Evolutionary conservation across 75 land plant genomes (phyloP), one percentile per base, ranked within the genome.

Genomic region (Cupressus sempervirens): DNA sequence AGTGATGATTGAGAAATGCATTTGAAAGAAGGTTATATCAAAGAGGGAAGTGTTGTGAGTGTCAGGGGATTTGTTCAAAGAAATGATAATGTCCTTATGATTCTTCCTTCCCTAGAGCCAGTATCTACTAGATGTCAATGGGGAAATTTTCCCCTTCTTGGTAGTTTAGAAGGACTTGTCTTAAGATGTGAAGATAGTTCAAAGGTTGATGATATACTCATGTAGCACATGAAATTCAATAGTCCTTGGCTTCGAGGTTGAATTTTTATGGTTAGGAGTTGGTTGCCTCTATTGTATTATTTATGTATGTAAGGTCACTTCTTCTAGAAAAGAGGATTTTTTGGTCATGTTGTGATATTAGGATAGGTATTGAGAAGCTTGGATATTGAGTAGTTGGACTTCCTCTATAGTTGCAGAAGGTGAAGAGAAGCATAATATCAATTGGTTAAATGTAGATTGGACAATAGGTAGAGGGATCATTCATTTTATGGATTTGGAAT

Each of bases 21-120:
- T 26, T 84, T 96, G 87, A 95, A 93, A 83, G 98, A 95, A 92
- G 98, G 98, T 97, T 95, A 95, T n/a, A n/a, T n/a, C n/a, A n/a
- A n/a, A n/a, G n/a, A n/a, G n/a, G n/a, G n/a, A n/a, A n/a, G n/a
- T n/a, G n/a, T n/a, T n/a, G 98, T 96, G 8, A 97, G 98, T 79
- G 96, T 97, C 26, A 94, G 94, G 96, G 99, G 99, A 16, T 94
- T 96, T 32, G 96, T 97, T 18, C 95, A 92, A 84, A 84, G 96
- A 83, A 96, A 97, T 72, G 99, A 97, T 12, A 97, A 93, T 82
- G 95, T 96, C 43, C 91, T 97, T 83, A 97, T 97, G 99, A 94
- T 97, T 30, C 95, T 96, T 77, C 93, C 99, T 68, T 95, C 99
- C 14, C 87, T 98, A 5, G 98, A 92, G 83, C 93, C 98, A 18